phyloP scores from a whole-genome alignment of 495 filamentous ascomycete genomes.

The Darksidea phi region DNA sequence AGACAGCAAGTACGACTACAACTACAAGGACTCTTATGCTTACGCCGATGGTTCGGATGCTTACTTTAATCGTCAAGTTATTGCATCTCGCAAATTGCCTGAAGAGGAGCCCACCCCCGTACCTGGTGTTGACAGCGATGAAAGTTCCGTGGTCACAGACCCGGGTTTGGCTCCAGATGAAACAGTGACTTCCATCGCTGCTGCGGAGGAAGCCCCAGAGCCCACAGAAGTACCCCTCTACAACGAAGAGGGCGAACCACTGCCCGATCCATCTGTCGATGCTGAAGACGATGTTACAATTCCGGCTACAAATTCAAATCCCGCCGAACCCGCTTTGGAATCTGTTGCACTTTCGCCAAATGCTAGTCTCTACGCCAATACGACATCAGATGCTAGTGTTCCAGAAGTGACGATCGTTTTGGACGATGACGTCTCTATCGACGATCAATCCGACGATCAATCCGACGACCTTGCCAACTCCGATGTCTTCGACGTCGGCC shows the following conservation, averaged over 20 bases:
- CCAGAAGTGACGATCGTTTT: too few species aligned
- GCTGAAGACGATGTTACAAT: neutral
- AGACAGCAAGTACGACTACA: neutral
- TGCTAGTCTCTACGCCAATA: too few species aligned
- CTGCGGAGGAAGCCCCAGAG: too few species aligned
- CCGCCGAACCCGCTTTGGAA: too few species aligned
- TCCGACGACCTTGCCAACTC: too few species aligned
- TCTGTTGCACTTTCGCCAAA: too few species aligned
- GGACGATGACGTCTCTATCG: too few species aligned
- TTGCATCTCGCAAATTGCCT: neutral
- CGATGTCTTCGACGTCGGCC: too few species aligned
- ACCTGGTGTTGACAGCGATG: neutral
- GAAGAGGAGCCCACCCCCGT: neutral
- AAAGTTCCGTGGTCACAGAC: neutral
- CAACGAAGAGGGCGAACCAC: neutral
- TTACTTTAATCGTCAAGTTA: neutral
- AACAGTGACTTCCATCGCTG: neutral
- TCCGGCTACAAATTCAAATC: neutral
- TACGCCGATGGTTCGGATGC: neutral
- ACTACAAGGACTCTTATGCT: neutral
- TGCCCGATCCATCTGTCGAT: too few species aligned
- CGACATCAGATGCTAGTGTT: too few species aligned
- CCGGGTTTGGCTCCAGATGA: neutral
- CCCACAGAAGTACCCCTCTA: neutral
- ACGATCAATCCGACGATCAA: too few species aligned